Evolutionary conservation across 2,329 filamentous ascomycete species (phyloP).

Genomic region (Penicillium nordicum): DNA sequence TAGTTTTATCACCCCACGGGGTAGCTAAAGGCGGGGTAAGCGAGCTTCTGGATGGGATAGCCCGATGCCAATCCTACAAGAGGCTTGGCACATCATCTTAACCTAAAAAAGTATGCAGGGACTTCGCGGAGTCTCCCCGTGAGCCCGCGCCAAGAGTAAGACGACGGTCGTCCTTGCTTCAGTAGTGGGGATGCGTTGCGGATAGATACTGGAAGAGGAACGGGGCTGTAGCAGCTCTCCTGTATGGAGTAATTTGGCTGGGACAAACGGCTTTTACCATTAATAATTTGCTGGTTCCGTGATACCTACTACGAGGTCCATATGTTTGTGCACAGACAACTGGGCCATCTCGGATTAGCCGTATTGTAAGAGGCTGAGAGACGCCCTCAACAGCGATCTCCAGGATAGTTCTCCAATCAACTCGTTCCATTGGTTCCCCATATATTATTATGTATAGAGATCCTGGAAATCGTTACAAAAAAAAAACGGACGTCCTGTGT

Average conservation of each 20-base stretch:
- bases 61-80: background rate
- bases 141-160: conserved; percentile 1
- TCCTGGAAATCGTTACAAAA: background rate
- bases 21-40: background rate
- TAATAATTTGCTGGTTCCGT: background rate
- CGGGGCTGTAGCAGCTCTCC: background rate
- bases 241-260: background rate
- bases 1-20: conserved; percentile 12
- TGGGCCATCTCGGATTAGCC: background rate
- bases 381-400: background rate
- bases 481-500: background rate
- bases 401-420: background rate
- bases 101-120: conserved; percentile 4
- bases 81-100: conserved; percentile 6
- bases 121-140: conserved; percentile 15
- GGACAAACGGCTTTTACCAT: background rate
- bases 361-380: background rate
- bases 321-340: background rate
- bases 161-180: background rate
- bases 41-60: background rate
- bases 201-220: background rate
- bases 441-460: background rate
- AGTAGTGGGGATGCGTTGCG: background rate
- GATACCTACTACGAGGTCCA: background rate
- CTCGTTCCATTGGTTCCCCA: background rate